phyloP scores from a whole-genome alignment of 1,284 basidiomycete species.

The Stereum hirsutum region DNA sequence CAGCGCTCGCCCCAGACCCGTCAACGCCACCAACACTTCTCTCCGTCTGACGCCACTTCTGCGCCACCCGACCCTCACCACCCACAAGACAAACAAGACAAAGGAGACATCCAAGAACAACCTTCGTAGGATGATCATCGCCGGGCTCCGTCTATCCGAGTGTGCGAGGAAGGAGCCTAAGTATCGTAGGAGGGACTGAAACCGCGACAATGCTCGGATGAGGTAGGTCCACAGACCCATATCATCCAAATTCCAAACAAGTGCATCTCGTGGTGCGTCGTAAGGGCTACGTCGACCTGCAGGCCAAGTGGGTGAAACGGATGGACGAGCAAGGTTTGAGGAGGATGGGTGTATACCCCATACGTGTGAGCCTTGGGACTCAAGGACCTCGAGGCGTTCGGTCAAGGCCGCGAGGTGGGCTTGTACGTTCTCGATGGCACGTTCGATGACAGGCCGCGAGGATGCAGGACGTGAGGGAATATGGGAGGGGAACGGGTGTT shows the following conservation, averaged over 20 bases:
- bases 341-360: slow-evolving; percentile 4
- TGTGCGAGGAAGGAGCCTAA: slow-evolving; percentile 46
- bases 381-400: slow-evolving; percentile 78
- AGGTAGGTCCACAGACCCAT: slow-evolving; percentile 74
- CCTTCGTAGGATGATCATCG: slow-evolving; percentile 55
- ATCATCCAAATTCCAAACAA: slow-evolving; percentile 60
- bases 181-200: slow-evolving; percentile 35
- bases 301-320: slow-evolving; percentile 20
- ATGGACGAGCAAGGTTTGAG: slow-evolving; percentile 18
- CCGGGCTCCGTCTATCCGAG: slow-evolving; percentile 50
- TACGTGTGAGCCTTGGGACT: slow-evolving; percentile 22
- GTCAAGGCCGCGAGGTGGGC: slow-evolving; percentile 83
- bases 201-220: slow-evolving; percentile 48
- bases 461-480: slow-evolving; percentile 15
- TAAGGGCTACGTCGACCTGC: slow-evolving; percentile 30
- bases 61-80: slow-evolving; percentile 53
- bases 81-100: slow-evolving; percentile 44
- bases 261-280: slow-evolving; percentile 17
- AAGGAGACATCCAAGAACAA: slow-evolving; percentile 71
- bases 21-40: slow-evolving; percentile 56
- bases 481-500: slow-evolving; percentile 18
- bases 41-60: slow-evolving; percentile 55
- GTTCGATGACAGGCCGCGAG: slow-evolving; percentile 39
- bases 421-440: slow-evolving; percentile 78
- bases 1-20: slow-evolving; percentile 61